Evolutionary conservation across 768 basidiomycete genomes (phyloP).

Genomic region (Leucosporidium yakuticum): DNA sequence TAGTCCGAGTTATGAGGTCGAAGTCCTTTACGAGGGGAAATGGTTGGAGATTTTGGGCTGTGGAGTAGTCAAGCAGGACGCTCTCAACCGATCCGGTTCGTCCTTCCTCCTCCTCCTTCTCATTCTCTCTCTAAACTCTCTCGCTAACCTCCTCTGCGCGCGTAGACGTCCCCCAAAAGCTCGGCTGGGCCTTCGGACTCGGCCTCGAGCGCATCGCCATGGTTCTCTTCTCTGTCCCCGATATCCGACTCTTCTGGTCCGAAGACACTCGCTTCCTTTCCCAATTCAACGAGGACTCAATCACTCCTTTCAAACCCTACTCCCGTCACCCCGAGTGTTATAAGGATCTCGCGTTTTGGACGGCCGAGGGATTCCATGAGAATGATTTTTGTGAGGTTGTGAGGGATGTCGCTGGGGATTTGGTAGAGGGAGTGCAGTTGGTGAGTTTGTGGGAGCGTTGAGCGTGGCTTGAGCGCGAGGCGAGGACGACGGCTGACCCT

Average conservation of each 20-base stretch:
- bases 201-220: constrained; percentile 96
- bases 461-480: neutral
- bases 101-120: neutral
- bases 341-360: constrained; percentile 96
- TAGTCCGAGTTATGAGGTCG: constrained; percentile 93
- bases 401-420: constrained; percentile 81
- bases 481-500: neutral
- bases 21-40: constrained; percentile 89
- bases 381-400: constrained; percentile 97
- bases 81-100: constrained; percentile 74
- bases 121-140: neutral
- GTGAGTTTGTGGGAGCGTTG: constrained; percentile 48
- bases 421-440: constrained; percentile 82
- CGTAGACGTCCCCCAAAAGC: constrained; percentile 65
- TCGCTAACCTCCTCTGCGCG: neutral
- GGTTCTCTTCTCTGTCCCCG: constrained; percentile 93
- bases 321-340: constrained; percentile 76
- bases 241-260: constrained; percentile 98
- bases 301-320: constrained; percentile 80
- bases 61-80: constrained; percentile 84
- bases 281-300: constrained; percentile 66
- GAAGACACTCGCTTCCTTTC: constrained; percentile 74
- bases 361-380: constrained; percentile 65
- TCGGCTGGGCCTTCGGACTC: constrained; percentile 97
- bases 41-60: constrained; percentile 96